phyloP scores from a whole-genome alignment of 306 rosid species.

The Rubus parviflorus region DNA sequence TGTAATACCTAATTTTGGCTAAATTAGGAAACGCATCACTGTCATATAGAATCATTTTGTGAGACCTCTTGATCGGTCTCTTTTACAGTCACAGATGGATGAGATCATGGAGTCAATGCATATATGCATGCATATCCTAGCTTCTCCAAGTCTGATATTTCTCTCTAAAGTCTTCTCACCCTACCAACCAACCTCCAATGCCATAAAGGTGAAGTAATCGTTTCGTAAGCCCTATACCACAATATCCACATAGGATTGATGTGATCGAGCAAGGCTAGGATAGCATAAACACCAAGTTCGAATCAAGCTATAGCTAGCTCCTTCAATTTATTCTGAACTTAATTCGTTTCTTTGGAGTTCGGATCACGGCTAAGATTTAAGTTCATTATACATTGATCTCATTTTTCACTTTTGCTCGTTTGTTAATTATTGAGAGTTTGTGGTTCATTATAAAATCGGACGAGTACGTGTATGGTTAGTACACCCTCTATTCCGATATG shows the following conservation, averaged over 20 bases:
- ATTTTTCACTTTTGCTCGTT: no score
- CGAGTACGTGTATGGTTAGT: no score
- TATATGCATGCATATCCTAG: background rate
- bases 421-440: no score
- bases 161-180: slow-evolving; percentile 8
- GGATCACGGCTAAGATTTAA: no score
- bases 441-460: no score
- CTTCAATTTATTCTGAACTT: no score
- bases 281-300: no score
- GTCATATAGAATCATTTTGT: background rate
- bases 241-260: background rate
- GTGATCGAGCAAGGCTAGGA: background rate
- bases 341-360: no score
- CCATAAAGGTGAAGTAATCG: background rate
- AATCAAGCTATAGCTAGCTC: no score
- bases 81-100: background rate
- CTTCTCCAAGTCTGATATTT: background rate
- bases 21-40: background rate
- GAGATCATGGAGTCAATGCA: slow-evolving; percentile 1
- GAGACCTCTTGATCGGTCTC: background rate
- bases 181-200: background rate
- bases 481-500: no score
- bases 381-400: no score
- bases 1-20: background rate
- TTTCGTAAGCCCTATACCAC: background rate